phyloP scores from a whole-genome alignment of 192 early-diverging fungal genomes.

The Coemansia sp. region DNA sequence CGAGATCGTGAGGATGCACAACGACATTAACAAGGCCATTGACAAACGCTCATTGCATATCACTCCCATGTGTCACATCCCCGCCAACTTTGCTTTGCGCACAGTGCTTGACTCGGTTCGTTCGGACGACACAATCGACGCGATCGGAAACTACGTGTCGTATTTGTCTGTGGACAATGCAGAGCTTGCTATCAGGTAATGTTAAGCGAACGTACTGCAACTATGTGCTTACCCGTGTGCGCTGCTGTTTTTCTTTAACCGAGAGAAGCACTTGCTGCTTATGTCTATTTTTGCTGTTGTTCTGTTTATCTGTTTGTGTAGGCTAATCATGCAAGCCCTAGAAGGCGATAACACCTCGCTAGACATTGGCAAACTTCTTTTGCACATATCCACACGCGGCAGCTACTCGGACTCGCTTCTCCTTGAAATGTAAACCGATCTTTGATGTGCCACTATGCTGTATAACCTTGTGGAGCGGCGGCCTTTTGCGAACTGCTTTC shows the following conservation, averaged over 20 bases:
- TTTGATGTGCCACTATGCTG: not conserved
- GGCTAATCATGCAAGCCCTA: conserved; percentile 12
- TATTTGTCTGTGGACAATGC: conserved; percentile 12
- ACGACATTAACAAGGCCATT: conserved; percentile 6
- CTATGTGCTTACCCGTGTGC: not conserved
- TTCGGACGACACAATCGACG: conserved; percentile 8
- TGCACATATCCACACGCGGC: conserved; percentile 4
- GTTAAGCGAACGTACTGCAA: conserved; percentile 2
- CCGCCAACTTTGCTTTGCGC: conserved; percentile 20
- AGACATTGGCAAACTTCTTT: not conserved
- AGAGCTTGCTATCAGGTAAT: conserved; percentile 45
- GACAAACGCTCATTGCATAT: conserved; percentile 2
- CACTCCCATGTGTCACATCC: conserved; percentile 3
- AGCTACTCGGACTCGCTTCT: conserved; percentile 18
- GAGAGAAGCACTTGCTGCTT: not conserved
- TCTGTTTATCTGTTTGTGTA: conserved; percentile 10
- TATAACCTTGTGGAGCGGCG: not conserved
- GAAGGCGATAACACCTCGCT: not conserved
- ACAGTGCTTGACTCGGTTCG: conserved; percentile 7
- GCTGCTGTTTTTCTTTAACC: not conserved
- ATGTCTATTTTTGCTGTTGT: not conserved
- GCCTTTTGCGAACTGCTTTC: not conserved
- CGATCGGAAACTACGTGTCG: conserved; percentile 14
- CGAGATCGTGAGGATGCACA: conserved; percentile 22
- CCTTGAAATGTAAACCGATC: conserved; percentile 28